A percentile compares a stretch with the other conserved stretches of the same genome.
These are phyloP conservation scores for Clavispora fructus DNA, from an alignment of 805 yeast species.

Conservation along the genomic window DNA sequence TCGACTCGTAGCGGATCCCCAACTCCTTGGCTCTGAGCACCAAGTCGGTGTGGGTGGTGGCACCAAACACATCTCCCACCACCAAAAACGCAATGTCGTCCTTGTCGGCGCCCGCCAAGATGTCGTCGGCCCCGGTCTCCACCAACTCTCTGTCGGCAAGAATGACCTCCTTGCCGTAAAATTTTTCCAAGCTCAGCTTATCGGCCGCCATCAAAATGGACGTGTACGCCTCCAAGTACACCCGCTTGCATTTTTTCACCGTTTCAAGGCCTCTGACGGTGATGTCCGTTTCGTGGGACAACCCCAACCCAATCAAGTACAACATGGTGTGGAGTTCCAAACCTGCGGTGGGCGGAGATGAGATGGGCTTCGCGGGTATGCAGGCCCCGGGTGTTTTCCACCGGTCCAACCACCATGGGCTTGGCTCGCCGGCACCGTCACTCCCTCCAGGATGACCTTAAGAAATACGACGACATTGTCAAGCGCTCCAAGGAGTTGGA, in stretches of 20 bases:
- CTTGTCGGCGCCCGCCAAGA: constrained; percentile 66
- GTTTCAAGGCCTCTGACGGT: constrained; percentile 91
- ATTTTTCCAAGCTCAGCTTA: constrained; percentile 64
- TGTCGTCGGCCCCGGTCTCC: constrained; percentile 81
- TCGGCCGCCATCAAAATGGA: constrained; percentile 93
- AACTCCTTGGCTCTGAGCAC: constrained; percentile 86
- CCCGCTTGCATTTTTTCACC: constrained; percentile 77
- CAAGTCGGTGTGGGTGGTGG: constrained; percentile 95
- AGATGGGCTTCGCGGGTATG: neutral
- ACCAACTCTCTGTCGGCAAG: constrained; percentile 94
- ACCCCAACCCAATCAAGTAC: constrained; percentile 86
- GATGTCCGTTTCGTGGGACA: constrained; percentile 83
- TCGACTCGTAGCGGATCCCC: constrained; percentile 69
- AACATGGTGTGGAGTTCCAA: constrained; percentile 48
- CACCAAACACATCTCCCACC: constrained; percentile 97
- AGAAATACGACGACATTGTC: constrained; percentile 15
- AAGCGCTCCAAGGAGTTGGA: constrained; percentile 14
- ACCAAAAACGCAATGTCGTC: constrained; percentile 92
- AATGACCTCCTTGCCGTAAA: constrained; percentile 79
- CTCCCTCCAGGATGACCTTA: constrained; percentile 11
- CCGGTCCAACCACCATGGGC: neutral
- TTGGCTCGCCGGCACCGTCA: constrained; percentile 1
- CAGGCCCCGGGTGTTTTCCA: neutral
- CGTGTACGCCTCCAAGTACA: constrained; percentile 94
- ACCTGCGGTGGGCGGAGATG: neutral